These are phyloP conservation scores for Penstemon eatonii DNA, from an alignment of 257 asterid species.

Conservation along the genomic window DNA sequence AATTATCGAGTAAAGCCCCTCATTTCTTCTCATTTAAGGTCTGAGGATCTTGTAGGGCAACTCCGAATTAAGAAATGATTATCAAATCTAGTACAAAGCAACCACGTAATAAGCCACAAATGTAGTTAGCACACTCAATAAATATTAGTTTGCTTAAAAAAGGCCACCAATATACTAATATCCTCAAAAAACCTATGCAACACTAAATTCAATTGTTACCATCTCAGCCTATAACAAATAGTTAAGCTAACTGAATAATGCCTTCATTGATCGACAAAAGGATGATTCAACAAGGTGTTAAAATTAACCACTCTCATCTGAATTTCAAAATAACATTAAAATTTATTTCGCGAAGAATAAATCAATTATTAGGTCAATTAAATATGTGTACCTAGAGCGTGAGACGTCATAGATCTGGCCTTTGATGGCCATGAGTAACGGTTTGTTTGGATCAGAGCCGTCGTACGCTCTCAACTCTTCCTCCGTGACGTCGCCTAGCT, in stretches of 20 bases:
- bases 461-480: conserved; percentile 71
- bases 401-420: conserved; percentile 94
- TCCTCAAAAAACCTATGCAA: background rate
- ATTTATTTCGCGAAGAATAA: background rate
- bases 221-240: too few relatives aligned
- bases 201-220: background rate
- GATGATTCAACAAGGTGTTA: too few relatives aligned
- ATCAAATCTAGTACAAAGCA: background rate
- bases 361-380: background rate
- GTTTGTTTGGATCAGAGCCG: conserved; percentile 76
- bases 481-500: conserved; percentile 73
- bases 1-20: background rate
- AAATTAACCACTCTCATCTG: too few relatives aligned
- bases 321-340: too few relatives aligned
- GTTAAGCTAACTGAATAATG: too few relatives aligned
- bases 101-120: background rate
- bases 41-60: background rate
- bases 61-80: too few relatives aligned
- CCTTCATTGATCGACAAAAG: too few relatives aligned
- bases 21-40: background rate
- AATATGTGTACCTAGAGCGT: conserved; percentile 59
- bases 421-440: conserved; percentile 87
- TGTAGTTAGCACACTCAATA: too few relatives aligned
- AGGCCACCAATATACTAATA: background rate
- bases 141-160: too few relatives aligned